Evolutionary conservation across 768 basidiomycete genomes (phyloP).

Genomic region (Porphyrellus cyaneotinctus): DNA sequence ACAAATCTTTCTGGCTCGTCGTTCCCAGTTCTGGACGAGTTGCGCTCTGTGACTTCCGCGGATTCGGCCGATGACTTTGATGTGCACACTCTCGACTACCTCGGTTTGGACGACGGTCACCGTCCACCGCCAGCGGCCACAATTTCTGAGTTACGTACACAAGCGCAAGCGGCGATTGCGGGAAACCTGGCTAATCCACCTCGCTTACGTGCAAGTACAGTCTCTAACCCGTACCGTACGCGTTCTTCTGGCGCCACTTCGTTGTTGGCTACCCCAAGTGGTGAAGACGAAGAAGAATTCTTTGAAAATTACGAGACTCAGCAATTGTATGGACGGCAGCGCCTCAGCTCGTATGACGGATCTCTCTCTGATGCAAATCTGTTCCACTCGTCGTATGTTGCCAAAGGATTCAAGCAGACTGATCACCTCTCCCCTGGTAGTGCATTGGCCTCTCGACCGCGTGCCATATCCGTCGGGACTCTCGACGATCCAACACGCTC

Average conservation of each 20-base stretch:
- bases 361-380: slow-evolving; percentile 48
- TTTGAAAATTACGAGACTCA: slow-evolving; percentile 55
- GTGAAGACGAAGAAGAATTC: slow-evolving; percentile 73
- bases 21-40: slow-evolving; percentile 69
- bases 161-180: slow-evolving; percentile 87
- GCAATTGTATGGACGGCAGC: slow-evolving; percentile 47
- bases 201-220: slow-evolving; percentile 83
- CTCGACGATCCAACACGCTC: slow-evolving; percentile 76
- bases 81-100: slow-evolving; percentile 93
- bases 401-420: slow-evolving; percentile 69
- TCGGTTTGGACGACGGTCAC: slow-evolving; percentile 82
- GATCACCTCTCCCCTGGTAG: slow-evolving; percentile 57
- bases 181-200: slow-evolving; percentile 77
- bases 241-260: slow-evolving; percentile 58
- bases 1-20: slow-evolving; percentile 53
- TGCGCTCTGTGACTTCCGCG: slow-evolving; percentile 74
- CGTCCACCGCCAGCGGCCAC: slow-evolving; percentile 80
- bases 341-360: slow-evolving; percentile 59
- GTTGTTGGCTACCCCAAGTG: slow-evolving; percentile 56
- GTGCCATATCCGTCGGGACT: slow-evolving; percentile 85
- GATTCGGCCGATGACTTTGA: slow-evolving; percentile 86
- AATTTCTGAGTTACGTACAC: slow-evolving; percentile 82
- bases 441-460: slow-evolving; percentile 51
- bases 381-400: slow-evolving; percentile 56
- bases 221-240: slow-evolving; percentile 86